Evolutionary conservation across 139 green algal species (phyloP).

Genomic region (Haematococcus sp.): DNA sequence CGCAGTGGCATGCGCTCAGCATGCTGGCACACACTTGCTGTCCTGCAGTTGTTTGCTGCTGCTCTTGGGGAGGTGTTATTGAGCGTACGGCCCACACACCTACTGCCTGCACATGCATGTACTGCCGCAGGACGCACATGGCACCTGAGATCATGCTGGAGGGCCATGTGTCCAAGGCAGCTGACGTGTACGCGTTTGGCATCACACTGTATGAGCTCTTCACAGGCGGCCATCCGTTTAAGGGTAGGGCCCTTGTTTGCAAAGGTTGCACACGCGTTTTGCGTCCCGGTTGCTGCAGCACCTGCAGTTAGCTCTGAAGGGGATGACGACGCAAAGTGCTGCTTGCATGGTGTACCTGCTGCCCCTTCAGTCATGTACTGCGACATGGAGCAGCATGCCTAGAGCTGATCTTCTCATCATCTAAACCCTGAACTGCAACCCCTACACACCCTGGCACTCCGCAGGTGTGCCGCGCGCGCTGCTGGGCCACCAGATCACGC

Average conservation of each 20-base stretch:
- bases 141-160: conserved; percentile 39
- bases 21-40: no score
- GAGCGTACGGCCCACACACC: no score
- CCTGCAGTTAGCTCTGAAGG: no score
- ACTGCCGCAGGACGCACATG: conserved; percentile 13
- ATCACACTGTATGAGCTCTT: conserved; percentile 29
- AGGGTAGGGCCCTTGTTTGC: background rate
- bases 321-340: no score
- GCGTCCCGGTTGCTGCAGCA: no score
- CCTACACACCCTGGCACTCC: background rate
- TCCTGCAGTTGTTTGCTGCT: no score
- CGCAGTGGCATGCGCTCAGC: no score
- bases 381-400: background rate
- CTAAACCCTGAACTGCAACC: background rate
- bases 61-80: no score
- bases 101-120: no score
- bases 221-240: background rate
- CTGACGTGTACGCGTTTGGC: conserved; percentile 47
- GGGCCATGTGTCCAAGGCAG: conserved; percentile 42
- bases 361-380: no score
- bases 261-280: background rate
- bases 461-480: conserved; percentile 29
- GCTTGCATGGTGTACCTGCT: no score
- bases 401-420: background rate
- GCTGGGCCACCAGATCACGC: conserved; percentile 33